Evolutionary conservation across 768 basidiomycete genomes (phyloP), one percentile per base, ranked within the genome.

Genomic region (Calvatia gigantea): DNA sequence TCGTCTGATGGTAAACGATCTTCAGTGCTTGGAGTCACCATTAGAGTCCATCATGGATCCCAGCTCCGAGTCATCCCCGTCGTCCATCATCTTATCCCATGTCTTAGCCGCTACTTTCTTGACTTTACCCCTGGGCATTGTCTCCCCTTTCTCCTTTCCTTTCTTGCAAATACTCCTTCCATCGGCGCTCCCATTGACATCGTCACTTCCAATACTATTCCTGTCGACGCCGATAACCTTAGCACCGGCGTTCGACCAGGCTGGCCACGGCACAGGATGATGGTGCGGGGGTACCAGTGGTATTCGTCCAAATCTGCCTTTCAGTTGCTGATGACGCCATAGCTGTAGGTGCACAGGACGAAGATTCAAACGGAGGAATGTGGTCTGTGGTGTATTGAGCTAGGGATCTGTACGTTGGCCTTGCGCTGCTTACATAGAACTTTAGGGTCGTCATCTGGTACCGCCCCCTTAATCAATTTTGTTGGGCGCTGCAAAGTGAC

Each of bases 31-130:
- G 4, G 7, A 25, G 19, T 25, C 25, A 44, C 38, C 41, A 33
- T 21, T 14, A 19, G 46, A 45, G 15, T 54, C 43, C 53, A 54
- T 54, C 15, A 55, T 27, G 5, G 54, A 48, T 6, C 54, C 54
- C 45, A 55, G 48, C 11, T 55, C 54, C 6, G 50, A 41, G 5
- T 27, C 51, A 53, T 48, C 54, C 17, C 27, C 45, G 6, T 55
- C 54, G n/a, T 54, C 53, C 6, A 54, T 44, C 45, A 45, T 54
- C 43, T 54, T 35, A 38, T 23, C 35, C 53, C 54, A 55, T 1
- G 44, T 39, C 54, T 48, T 55, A 15, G 43, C 6, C 17, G 33
- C 14, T 17, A 6, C 51, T 9, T 42, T 29, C 4, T 28, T 28
- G 6, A 27, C 14, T 6, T 9, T 29, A 9, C 15, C 45, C 29